Base-by-base conservation (phyloP, 495 filamentous ascomycete species). In the Penicillium waksmanii region DNA sequence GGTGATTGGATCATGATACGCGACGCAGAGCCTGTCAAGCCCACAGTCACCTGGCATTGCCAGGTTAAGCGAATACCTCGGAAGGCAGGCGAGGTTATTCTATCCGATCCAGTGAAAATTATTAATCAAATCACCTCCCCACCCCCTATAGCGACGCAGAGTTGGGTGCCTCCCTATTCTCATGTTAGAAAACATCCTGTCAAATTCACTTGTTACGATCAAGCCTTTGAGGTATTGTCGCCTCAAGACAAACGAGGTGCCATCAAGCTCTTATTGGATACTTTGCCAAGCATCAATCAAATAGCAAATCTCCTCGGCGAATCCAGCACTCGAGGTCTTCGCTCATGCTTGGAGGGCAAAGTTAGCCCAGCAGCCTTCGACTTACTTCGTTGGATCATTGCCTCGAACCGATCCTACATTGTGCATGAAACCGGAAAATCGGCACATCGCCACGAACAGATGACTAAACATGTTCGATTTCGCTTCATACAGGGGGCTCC, bases 331-430 rank as follows among this genome's bases (percentile, higher is more conserved):
- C 65, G 73, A 43, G 76, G 58, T 17, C 64, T 63, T 40, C 76
- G 96, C 23, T 73, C 76, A 23, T 72, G 75, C 11, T 96, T 91
- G 89, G 66, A 73, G 1, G 76, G 84, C 0, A 77, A 79, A 15
- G 80, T 96, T 11, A 83, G 85, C 2, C 88, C 86, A 4, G 79
- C 89, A 7, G 85, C 89, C 2, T 68, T 91, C 5, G 84, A 85
- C 27, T 66, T 96, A 6, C 77, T 97, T 17, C 83, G 89, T 57
- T 97, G 94, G 94, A 90, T 98, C 60, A 87, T 98, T 53, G 90
- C 92, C 2, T 96, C 92, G 0, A 96, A 96, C 66, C 80, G 91
- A 38, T 95, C 93, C 2, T 94, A 87, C 61, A 96, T 98, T 55
- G 79, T 91, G 48, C 86, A 92, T 61, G 83, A 89, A 44, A 82